Evolutionary conservation across 225 moss, liverwort and hornwort genomes (phyloP), one percentile per base, ranked within the genome.

Genomic region (Asterella californica): DNA sequence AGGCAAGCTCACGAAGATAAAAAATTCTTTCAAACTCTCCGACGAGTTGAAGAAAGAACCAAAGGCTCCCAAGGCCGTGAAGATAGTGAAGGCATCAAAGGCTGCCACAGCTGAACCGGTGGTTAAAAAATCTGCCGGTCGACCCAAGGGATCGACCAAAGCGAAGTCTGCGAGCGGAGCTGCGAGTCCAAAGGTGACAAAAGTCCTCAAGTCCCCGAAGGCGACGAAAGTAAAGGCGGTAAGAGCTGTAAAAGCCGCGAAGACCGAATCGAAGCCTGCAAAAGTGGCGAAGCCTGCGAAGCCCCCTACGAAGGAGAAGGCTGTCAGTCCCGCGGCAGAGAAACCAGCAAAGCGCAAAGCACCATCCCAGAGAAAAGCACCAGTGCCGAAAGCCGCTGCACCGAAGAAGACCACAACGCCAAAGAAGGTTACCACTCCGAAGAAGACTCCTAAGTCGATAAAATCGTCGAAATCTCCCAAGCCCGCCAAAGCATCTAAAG

Each of bases 1-100:
- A 0, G 95, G 87, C 6, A 95, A 95, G 87, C 75, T 95, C 21
- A 90, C 89, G 37, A 95, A 95, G 82, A 90, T 95, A 81, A 95
- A 95, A 79, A 95, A 95, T 79, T 95, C 95, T 0, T 95, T 83
- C 78, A 95, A 95, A 82, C 82, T 95, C 4, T 95, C 95, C 0
- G 93, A 95, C 17, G 95, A 95, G 81, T 78, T 95, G 89, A 95
- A 95, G 90, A 95, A 95, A 77, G 82, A 78, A 3, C 84, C 82
- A 0, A 94, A 92, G 82, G 80, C 52, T 11, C 74, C 84, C 0
- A 91, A 90, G 76, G 79, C 83, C 21, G 50, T 83, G 0, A 80
- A 63, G 42, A n/a, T 71, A 0, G 36, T 53, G 34, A 87, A 82
- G 65, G 78, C 83, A 2, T 66, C 83, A 32, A 93, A 93, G 61